These are phyloP conservation scores for Reutealis trisperma DNA, from an alignment of 345 rosid genomes.

Conservation along the genomic window DNA sequence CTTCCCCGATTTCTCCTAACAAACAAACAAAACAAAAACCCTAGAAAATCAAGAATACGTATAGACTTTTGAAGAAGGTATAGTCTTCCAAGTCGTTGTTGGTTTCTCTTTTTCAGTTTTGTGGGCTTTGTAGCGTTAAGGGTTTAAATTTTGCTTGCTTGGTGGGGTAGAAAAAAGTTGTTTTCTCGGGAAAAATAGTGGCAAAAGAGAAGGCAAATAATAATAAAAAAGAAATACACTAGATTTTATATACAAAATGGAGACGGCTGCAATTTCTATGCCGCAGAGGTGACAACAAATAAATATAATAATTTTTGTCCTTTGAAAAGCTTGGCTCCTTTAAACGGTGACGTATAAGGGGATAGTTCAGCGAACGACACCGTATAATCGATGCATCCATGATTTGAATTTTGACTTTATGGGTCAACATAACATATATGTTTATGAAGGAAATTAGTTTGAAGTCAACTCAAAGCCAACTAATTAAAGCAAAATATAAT, in stretches of 20 bases:
- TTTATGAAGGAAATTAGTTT: no score
- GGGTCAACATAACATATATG: no score
- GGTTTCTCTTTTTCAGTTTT: neutral
- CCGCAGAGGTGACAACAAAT: slow-evolving; percentile 9
- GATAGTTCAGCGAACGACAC: no score
- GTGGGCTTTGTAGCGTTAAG: neutral
- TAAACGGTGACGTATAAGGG: no score
- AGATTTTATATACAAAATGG: neutral
- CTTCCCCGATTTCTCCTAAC: slow-evolving; percentile 17
- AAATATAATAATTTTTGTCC: no score
- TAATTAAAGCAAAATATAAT: no score
- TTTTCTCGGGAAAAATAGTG: slow-evolving; percentile 7
- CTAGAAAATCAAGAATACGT: slow-evolving; percentile 10
- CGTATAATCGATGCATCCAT: no score
- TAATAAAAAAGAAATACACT: neutral
- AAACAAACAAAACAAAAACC: slow-evolving; percentile 13
- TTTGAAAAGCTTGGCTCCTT: no score
- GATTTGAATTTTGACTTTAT: no score
- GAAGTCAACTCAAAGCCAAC: no score
- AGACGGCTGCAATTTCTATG: slow-evolving; percentile 19
- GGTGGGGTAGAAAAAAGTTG: neutral
- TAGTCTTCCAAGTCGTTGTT: neutral
- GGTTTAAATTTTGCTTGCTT: neutral
- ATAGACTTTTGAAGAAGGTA: neutral
- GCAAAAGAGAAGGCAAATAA: neutral